These are phyloP conservation scores for Yamadazyma friedrichii DNA, from an alignment of 1,139 yeast genomes.

Conservation along the genomic window DNA sequence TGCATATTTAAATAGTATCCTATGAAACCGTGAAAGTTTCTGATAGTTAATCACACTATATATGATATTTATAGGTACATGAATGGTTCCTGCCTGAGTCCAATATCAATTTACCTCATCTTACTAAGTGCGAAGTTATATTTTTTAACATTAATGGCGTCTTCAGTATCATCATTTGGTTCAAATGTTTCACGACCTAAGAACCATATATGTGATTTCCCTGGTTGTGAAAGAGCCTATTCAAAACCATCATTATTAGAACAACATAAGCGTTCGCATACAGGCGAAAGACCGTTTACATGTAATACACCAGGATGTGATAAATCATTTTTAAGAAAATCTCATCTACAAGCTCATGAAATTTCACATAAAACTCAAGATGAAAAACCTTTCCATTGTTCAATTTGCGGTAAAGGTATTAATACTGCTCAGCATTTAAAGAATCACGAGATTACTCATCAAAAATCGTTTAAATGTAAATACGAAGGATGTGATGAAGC, in stretches of 20 bases:
- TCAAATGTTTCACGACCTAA: slow-evolving; percentile 41
- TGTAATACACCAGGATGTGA: slow-evolving; percentile 59
- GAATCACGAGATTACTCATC: slow-evolving; percentile 80
- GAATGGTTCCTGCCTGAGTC: no score
- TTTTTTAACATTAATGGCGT: not conserved
- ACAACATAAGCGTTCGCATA: slow-evolving; percentile 78
- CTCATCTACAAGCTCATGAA: slow-evolving; percentile 75
- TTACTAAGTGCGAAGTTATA: not conserved
- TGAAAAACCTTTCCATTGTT: slow-evolving; percentile 73
- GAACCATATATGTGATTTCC: slow-evolving; percentile 56
- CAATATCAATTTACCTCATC: not conserved
- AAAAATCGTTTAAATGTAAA: slow-evolving; percentile 64
- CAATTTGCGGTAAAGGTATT: slow-evolving; percentile 79
- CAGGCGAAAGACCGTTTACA: slow-evolving; percentile 72
- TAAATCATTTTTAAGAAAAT: slow-evolving; percentile 67
- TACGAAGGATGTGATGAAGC: slow-evolving; percentile 61
- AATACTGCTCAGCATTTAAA: slow-evolving; percentile 78
- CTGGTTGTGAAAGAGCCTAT: slow-evolving; percentile 73
- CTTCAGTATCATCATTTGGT: slow-evolving; percentile 1
- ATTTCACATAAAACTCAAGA: slow-evolving; percentile 56
- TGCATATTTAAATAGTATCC: no score
- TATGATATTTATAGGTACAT: no score
- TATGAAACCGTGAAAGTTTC: no score
- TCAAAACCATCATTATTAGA: slow-evolving; percentile 78
- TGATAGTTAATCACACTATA: no score